A percentile compares a stretch with the other conserved stretches of the same genome.
Evolutionary conservation across 257 asterid genomes (phyloP).

Genomic region (Solanum bulbocastanum): DNA sequence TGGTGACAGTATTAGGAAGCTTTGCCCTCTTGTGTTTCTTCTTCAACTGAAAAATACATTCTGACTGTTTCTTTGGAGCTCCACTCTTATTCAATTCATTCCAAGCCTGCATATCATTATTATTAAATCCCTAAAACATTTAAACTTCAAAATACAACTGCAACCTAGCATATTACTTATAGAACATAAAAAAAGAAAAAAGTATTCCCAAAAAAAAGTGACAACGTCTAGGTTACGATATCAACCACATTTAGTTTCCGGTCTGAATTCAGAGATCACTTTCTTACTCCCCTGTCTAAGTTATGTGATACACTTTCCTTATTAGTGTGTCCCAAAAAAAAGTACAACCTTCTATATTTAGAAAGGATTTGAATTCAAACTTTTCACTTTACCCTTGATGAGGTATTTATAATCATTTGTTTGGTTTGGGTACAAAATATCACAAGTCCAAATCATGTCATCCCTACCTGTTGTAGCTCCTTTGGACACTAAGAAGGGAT

Average conservation of each 20-base stretch:
- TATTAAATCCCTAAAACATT: neutral
- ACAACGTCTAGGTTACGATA: neutral
- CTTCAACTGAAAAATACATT: slow-evolving; percentile 43
- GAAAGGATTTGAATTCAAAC: neutral
- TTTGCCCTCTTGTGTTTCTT: slow-evolving; percentile 60
- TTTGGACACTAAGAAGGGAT: neutral
- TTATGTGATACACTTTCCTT: neutral
- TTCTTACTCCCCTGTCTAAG: neutral
- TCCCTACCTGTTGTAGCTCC: neutral
- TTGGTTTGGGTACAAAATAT: neutral
- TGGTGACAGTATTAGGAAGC: slow-evolving; percentile 58
- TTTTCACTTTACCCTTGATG: neutral
- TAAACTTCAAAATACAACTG: neutral
- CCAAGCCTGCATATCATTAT: slow-evolving; percentile 64
- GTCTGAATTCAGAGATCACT: neutral
- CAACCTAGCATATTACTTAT: neutral
- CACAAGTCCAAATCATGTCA: neutral
- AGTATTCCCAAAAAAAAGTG: neutral
- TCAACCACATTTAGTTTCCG: neutral
- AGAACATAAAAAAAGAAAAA: neutral
- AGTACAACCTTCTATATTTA: neutral
- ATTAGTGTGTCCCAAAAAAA: neutral
- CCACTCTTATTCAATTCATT: slow-evolving; percentile 65
- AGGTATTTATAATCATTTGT: neutral
- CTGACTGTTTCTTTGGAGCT: slow-evolving; percentile 70